Base-by-base conservation (phyloP, 2,329 filamentous ascomycete species). In the Trichophyton rubrum region DNA sequence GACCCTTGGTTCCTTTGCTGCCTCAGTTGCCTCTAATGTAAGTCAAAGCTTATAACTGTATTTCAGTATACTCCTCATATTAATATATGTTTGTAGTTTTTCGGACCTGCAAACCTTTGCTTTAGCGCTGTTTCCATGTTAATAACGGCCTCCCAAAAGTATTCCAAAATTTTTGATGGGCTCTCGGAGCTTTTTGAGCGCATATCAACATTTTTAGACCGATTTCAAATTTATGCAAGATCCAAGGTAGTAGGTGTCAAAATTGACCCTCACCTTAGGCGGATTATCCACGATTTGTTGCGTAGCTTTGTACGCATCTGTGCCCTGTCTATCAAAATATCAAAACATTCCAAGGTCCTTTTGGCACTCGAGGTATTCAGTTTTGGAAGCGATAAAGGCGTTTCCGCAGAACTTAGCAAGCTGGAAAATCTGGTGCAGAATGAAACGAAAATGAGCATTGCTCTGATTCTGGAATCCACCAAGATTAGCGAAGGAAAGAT, bases 121-220 rank as follows among this genome's bases (percentile, higher is more conserved):
- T 70, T 71, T 61, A 69, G 68, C 59, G 69, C 69, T 1, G 65
- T 70, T 41, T 66, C 64, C 0, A 69, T 68, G 59, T 65, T 71
- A 6, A 66, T 71, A 40, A 59, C 61, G 3, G 63, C 65, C 3
- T 68, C 66, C 11, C 65, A 66, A n/a, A 68, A 67, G 24, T 69
- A 67, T 57, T 66, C 67, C 59, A 67, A 67, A 47, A 69, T 71
- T 17, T 70, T 69, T 56, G 67, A 66, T 56, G 67, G 67, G 24
- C 57, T 69, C 8, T 58, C 62, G 1, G 65, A 68, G 20, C 61
- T 70, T 3, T 69, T 70, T 35, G 59, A 65, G 47, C 66, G 66
- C 5, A 65, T 69, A 30, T 68, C 67, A 0, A 67, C 68, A 17
- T 66, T 69, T n/a, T 61, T 68, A 8, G 67, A 70, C 40, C 64